Evolutionary conservation across 2,329 filamentous ascomycete species (phyloP).

Genomic region (Talaromyces sp.): DNA sequence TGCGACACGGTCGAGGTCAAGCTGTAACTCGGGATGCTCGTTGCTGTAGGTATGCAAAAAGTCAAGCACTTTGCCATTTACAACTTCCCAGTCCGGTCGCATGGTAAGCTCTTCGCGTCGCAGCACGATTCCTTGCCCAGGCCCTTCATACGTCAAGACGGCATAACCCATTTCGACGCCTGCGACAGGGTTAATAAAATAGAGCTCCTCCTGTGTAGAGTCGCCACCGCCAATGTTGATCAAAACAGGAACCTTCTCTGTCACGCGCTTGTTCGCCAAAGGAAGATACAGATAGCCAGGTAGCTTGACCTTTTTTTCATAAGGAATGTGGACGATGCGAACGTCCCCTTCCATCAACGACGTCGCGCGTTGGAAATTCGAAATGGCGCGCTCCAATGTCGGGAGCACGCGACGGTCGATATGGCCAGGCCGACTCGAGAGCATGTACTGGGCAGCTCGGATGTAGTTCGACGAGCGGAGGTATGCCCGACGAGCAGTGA

Average conservation of each 20-base stretch:
- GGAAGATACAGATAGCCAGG: conserved; percentile 42
- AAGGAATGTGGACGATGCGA: conserved; percentile 38
- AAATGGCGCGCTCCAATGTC: background rate
- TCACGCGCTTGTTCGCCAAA: conserved; percentile 19
- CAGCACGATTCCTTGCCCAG: conserved; percentile 44
- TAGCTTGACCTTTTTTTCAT: conserved; percentile 29
- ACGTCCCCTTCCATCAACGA: conserved; percentile 24
- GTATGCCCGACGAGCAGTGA: background rate
- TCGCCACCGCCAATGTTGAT: conserved; percentile 39
- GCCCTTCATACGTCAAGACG: conserved; percentile 46
- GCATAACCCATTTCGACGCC: conserved; percentile 41
- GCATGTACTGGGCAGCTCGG: background rate
- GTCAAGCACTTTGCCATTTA: conserved; percentile 33
- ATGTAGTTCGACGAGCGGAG: background rate
- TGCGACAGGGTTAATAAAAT: conserved; percentile 29
- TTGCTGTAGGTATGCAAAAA: conserved; percentile 21
- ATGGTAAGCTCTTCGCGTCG: conserved; percentile 28
- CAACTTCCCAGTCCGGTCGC: conserved; percentile 41
- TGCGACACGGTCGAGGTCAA: conserved; percentile 30
- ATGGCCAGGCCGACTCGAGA: no score
- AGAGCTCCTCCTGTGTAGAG: conserved; percentile 42
- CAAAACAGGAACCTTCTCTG: conserved; percentile 32
- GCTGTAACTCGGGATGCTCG: conserved; percentile 15
- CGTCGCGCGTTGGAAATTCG: background rate
- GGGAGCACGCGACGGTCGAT: background rate